Evolutionary conservation across 2,329 filamentous ascomycete genomes (phyloP).

Genomic region (Claviceps arundinis): DNA sequence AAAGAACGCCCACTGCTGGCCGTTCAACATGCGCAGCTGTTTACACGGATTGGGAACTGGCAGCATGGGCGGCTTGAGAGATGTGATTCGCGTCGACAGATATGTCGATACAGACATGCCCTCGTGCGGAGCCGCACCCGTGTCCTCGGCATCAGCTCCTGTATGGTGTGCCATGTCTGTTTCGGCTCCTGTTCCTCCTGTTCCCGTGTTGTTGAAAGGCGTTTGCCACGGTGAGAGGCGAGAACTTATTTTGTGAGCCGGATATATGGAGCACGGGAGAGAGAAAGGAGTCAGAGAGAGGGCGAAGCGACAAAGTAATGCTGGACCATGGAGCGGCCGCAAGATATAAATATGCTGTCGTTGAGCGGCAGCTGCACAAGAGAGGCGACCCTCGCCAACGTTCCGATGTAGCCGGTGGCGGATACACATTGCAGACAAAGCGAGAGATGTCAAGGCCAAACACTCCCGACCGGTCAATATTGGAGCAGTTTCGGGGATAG

Average conservation of each 20-base stretch:
- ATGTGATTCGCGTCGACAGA: constrained; percentile 36
- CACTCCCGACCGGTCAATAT: no score
- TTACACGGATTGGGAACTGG: constrained; percentile 39
- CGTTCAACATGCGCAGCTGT: constrained; percentile 33
- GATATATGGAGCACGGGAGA: neutral
- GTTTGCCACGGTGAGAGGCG: neutral
- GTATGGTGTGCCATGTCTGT: constrained; percentile 6
- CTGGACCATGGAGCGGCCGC: no score
- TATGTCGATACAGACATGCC: constrained; percentile 37
- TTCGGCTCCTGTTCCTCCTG: neutral
- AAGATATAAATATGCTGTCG: no score
- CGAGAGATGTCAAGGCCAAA: no score
- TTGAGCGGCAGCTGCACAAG: no score
- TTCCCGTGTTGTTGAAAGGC: no score
- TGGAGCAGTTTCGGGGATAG: no score
- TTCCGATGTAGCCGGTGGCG: no score
- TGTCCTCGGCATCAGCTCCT: constrained; percentile 17
- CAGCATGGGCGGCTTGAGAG: constrained; percentile 43
- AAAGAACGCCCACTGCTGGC: constrained; percentile 43
- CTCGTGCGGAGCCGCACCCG: constrained; percentile 26
- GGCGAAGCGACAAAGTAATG: no score
- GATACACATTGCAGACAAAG: no score
- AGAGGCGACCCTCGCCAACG: no score
- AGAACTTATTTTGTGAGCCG: neutral
- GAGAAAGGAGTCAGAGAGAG: no score